Base-by-base conservation (phyloP, 2,329 filamentous ascomycete genomes). In the Lachnellula subtilissima region DNA sequence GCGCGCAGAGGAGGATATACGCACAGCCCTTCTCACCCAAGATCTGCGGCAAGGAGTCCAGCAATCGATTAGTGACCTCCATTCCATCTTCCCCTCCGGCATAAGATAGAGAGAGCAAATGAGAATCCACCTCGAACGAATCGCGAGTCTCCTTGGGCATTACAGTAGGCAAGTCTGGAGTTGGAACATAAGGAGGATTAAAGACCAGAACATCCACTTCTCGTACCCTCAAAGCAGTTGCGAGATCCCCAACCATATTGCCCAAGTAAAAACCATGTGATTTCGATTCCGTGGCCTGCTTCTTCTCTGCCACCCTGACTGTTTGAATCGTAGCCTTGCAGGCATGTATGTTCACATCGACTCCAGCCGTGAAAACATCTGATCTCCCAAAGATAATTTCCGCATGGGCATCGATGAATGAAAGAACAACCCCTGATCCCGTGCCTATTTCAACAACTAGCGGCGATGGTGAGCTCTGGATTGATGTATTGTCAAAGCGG, bases 111-210 rank as follows among this genome's bases (percentile, higher is more conserved):
- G 88, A 85, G 23, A 97, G 80, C 53, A 97, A 78, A 67, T 91
- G 87, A 28, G 89, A 92, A 67, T 97, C 91, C 55, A 85, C 82
- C 54, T 92, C 89, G 64, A 91, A 96, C 9, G 75, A 54, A 25
- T 62, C 62, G 2, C 66, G 65, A 2, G 63, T 65, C 50, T 60
- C 67, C 23, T 50, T 65, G 53, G 47, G 64, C 11, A 79, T 73
- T 37, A 81, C 72, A 23, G 73, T 70, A 1, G 93, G 92, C 57
- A 95, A 74, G 42, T 85, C 82, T 25, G 86, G 80, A 2, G 92
- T 95, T 2, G 94, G 94, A 14, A 99, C 94, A 70, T 99, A 99
- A 0, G 94, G 94, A 52, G 94, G 94, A 70, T 99, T 99, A 79
- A 97, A 99, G 28, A 99, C 81, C 60, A 99, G 79, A 11, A 99